A percentile compares a stretch with the other conserved stretches of the same genome.
Evolutionary conservation across 2,329 filamentous ascomycete species (phyloP).

Genomic region (Biscogniauxia sp.): DNA sequence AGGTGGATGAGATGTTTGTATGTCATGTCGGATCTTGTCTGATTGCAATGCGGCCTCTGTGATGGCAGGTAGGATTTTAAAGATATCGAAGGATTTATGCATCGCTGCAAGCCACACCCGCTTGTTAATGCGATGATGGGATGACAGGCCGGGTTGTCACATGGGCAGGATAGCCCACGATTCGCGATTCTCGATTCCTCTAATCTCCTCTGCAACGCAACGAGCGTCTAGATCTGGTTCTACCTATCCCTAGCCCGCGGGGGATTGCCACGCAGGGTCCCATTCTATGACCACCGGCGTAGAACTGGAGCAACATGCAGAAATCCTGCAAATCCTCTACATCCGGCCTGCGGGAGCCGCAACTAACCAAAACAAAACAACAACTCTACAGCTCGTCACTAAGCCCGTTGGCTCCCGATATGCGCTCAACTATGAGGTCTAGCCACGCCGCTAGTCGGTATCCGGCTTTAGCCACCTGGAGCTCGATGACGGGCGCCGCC

Average conservation of each 20-base stretch:
- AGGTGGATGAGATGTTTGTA: not conserved
- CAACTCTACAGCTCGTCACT: conserved; percentile 33
- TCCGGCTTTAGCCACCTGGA: conserved; percentile 66
- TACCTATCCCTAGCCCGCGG: not conserved
- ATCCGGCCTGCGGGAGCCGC: not conserved
- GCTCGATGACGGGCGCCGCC: conserved; percentile 62
- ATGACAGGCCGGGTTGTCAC: not conserved
- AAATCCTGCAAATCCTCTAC: not conserved
- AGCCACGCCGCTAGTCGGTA: conserved; percentile 67
- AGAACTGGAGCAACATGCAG: too few species aligned
- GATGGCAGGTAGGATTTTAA: not conserved
- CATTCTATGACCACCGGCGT: too few species aligned
- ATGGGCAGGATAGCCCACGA: not conserved
- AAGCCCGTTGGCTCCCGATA: conserved; percentile 21
- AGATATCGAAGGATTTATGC: not conserved
- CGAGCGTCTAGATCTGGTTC: not conserved
- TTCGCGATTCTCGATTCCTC: not conserved
- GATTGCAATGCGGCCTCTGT: not conserved
- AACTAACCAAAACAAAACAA: not conserved
- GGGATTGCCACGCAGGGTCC: not conserved
- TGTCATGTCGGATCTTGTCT: not conserved
- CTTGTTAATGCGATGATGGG: not conserved
- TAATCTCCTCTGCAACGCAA: not conserved
- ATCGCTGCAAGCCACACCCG: not conserved
- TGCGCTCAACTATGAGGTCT: conserved; percentile 53